Conservation (phyloP, 2,329 filamentous ascomycete species). For the Madurella mycetomatis region DNA sequence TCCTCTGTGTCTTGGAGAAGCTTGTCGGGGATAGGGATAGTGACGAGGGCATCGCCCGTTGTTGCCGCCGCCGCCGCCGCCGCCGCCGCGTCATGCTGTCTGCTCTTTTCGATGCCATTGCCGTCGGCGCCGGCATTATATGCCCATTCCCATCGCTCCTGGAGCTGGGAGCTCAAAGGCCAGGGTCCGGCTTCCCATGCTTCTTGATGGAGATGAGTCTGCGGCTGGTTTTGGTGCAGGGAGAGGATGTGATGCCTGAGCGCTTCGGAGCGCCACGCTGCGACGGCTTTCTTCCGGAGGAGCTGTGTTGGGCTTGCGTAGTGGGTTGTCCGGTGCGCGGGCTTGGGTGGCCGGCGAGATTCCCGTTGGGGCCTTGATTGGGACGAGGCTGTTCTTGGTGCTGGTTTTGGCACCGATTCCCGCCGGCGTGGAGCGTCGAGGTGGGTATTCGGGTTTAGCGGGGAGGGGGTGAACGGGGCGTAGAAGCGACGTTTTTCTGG, state of each 20-base stretch:
- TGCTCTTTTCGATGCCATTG: not conserved
- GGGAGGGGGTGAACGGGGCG: constrained; percentile 28
- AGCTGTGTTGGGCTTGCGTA: constrained; percentile 39
- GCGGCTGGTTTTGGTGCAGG: not conserved
- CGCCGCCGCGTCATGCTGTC: not conserved
- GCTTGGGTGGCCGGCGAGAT: not conserved
- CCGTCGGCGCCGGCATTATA: not conserved
- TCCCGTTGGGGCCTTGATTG: not conserved
- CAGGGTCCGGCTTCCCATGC: too few relatives aligned
- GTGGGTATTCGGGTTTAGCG: constrained; percentile 26
- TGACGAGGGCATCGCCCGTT: not conserved
- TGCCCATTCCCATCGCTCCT: too few relatives aligned
- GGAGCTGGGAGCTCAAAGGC: too few relatives aligned
- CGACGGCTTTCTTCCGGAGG: constrained; percentile 40
- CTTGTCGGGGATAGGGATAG: not conserved
- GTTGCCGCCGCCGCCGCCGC: too few relatives aligned
- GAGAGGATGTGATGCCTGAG: not conserved
- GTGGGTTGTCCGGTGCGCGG: constrained; percentile 15
- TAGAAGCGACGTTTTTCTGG: constrained; percentile 12
- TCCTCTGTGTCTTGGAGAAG: not conserved
- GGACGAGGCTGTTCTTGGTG: not conserved
- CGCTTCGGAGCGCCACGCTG: constrained; percentile 37
- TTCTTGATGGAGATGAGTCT: too few relatives aligned
- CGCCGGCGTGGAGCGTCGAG: constrained; percentile 12
- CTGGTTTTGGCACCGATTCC: not conserved